A percentile compares a stretch with the other conserved stretches of the same genome.
Conservation (phyloP, 805 yeast genomes). For the Torulaspora maleeae region DNA sequence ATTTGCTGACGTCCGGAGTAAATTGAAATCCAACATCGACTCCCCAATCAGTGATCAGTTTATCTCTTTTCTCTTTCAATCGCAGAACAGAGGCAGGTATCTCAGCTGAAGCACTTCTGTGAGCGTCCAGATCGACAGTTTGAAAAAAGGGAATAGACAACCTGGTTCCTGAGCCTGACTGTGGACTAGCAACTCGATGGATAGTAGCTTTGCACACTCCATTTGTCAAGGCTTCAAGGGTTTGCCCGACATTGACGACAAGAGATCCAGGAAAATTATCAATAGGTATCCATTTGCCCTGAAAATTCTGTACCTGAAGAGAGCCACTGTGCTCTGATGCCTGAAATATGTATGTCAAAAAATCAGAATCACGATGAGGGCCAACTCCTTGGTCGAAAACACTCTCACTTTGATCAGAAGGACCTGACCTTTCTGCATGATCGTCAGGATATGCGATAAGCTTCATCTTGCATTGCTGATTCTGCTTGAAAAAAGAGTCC, state of each 20-base stretch:
- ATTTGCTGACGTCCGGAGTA: conserved; percentile 14
- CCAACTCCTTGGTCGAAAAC: conserved; percentile 50
- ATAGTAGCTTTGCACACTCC: conserved; percentile 59
- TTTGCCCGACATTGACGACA: conserved; percentile 58
- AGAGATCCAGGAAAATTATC: conserved; percentile 45
- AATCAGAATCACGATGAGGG: conserved; percentile 63
- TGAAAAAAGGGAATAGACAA: conserved; percentile 26
- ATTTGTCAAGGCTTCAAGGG: conserved; percentile 53
- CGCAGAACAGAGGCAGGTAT: conserved; percentile 12
- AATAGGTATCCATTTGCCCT: conserved; percentile 55
- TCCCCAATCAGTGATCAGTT: conserved; percentile 18
- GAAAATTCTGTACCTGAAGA: conserved; percentile 50
- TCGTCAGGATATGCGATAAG: conserved; percentile 53
- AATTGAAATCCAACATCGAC: conserved; percentile 19
- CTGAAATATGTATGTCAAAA: conserved; percentile 56
- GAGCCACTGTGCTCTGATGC: conserved; percentile 48
- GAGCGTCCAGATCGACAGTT: conserved; percentile 17
- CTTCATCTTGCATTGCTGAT: conserved; percentile 51
- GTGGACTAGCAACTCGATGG: conserved; percentile 48
- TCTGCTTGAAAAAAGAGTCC: conserved; percentile 46
- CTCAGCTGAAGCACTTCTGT: conserved; percentile 10
- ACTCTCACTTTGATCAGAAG: conserved; percentile 23
- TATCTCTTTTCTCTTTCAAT: conserved; percentile 17
- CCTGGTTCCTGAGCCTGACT: conserved; percentile 28
- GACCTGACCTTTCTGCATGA: conserved; percentile 18